phyloP scores from a whole-genome alignment of 2,329 filamentous ascomycete genomes.

The Amylocarpus encephaloides region DNA sequence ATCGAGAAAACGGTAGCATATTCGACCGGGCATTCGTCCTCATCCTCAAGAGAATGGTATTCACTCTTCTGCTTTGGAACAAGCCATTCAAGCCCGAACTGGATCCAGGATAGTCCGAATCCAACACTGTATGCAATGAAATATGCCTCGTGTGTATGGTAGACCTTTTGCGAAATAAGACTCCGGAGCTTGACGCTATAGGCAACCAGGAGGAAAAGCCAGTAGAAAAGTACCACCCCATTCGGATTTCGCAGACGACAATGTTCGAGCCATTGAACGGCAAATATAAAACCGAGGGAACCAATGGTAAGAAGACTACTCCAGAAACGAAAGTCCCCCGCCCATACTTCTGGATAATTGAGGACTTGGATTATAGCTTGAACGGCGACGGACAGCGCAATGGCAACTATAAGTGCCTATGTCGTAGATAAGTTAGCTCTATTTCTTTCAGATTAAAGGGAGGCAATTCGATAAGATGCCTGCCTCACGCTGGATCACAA shows the following conservation, averaged over 20 bases:
- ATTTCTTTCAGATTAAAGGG: background rate
- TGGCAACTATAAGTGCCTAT: slow-evolving; percentile 50
- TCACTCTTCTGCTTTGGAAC: slow-evolving; percentile 63
- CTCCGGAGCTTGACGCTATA: slow-evolving; percentile 63
- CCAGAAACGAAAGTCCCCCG: slow-evolving; percentile 64
- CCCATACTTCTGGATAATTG: slow-evolving; percentile 52
- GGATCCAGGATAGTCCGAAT: slow-evolving; percentile 51
- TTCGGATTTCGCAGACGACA: slow-evolving; percentile 63
- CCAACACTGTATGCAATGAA: slow-evolving; percentile 57
- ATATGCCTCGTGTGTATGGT: slow-evolving; percentile 50
- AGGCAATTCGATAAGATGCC: background rate
- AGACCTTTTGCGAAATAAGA: slow-evolving; percentile 54
- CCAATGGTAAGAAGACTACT: slow-evolving; percentile 54
- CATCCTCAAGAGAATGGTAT: slow-evolving; percentile 61
- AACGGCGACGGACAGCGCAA: slow-evolving; percentile 50
- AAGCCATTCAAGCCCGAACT: slow-evolving; percentile 63
- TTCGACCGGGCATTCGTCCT: slow-evolving; percentile 66
- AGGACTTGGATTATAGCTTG: slow-evolving; percentile 59
- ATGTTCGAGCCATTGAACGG: slow-evolving; percentile 65
- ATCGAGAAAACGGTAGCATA: slow-evolving; percentile 92
- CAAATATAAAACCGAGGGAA: slow-evolving; percentile 57
- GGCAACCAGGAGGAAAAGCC: slow-evolving; percentile 61
- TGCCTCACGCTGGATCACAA: background rate
- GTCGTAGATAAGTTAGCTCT: slow-evolving; percentile 1
- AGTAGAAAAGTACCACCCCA: slow-evolving; percentile 66